These are phyloP conservation scores for Cocos nucifera DNA, from an alignment of 176 grass and related monocot genomes.

Conservation along the genomic window DNA sequence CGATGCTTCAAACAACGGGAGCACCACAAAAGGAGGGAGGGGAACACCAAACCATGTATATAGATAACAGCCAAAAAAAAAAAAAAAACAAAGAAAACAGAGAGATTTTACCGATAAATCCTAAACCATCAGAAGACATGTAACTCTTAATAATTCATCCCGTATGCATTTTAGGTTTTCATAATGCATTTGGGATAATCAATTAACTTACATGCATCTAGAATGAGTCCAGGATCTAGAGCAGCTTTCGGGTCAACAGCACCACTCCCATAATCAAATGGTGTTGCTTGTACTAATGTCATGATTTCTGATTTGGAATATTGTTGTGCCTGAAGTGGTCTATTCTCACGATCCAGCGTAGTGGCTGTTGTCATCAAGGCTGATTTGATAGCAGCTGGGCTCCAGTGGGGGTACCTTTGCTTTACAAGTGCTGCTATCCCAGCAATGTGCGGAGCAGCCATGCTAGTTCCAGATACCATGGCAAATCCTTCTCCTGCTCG, in stretches of 20 bases:
- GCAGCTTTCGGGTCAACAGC: constrained; percentile 87
- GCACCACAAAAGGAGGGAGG: no score
- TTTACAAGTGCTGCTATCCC: constrained; percentile 95
- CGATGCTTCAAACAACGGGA: no score
- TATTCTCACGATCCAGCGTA: constrained; percentile 63
- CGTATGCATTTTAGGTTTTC: no score
- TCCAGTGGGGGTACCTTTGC: constrained; percentile 94
- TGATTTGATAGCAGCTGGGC: constrained; percentile 87
- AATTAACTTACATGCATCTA: constrained; percentile 75
- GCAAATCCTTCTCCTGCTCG: constrained; percentile 84
- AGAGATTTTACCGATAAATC: no score
- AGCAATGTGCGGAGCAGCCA: constrained; percentile 94
- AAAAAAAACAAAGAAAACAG: no score
- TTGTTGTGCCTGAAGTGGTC: constrained; percentile 74
- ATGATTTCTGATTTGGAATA: constrained; percentile 64
- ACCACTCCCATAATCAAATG: constrained; percentile 96
- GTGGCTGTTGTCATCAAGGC: constrained; percentile 92
- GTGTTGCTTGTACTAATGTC: constrained; percentile 61
- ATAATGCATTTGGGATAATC: neutral
- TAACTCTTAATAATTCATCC: no score
- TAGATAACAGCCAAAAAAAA: no score
- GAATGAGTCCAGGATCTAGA: constrained; percentile 83
- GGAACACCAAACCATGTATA: no score
- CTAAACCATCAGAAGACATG: no score
- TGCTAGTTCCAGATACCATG: constrained; percentile 98